Conservation (phyloP, 305 asterid genomes). For the Fraxinus paxiana region DNA sequence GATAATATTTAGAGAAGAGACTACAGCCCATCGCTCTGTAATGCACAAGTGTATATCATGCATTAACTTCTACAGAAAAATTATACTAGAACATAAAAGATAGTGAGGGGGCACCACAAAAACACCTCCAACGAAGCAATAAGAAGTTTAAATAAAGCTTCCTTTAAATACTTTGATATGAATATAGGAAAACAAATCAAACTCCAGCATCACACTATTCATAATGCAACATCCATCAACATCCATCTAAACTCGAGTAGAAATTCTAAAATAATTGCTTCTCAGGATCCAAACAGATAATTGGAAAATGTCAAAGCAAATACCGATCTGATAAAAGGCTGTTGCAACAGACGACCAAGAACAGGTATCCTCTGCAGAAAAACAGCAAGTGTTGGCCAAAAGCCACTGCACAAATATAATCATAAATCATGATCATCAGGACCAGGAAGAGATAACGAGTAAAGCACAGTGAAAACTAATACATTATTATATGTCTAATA, state of each 20-base stretch:
- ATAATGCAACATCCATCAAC: background rate
- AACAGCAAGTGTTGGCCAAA: conserved; percentile 54
- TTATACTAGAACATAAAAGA: background rate
- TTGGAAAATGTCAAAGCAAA: background rate
- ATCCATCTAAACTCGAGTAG: background rate
- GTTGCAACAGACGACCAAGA: conserved; percentile 51
- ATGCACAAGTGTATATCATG: background rate
- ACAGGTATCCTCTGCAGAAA: conserved; percentile 56
- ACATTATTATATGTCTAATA: background rate
- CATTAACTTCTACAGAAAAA: background rate
- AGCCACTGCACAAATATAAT: conserved; percentile 40
- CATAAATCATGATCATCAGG: conserved; percentile 15
- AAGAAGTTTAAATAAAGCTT: background rate
- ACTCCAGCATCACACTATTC: background rate
- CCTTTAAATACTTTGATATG: background rate
- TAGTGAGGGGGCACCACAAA: background rate
- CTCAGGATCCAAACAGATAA: background rate
- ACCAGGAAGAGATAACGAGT: background rate
- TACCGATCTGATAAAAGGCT: conserved; percentile 49
- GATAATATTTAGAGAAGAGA: background rate
- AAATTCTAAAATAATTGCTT: background rate
- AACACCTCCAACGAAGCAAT: background rate
- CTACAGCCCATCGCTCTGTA: background rate
- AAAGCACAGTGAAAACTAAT: background rate
- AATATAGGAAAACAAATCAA: background rate